Base-by-base conservation (phyloP, 2,329 filamentous ascomycete species). In the Apiospora pterosperma region DNA sequence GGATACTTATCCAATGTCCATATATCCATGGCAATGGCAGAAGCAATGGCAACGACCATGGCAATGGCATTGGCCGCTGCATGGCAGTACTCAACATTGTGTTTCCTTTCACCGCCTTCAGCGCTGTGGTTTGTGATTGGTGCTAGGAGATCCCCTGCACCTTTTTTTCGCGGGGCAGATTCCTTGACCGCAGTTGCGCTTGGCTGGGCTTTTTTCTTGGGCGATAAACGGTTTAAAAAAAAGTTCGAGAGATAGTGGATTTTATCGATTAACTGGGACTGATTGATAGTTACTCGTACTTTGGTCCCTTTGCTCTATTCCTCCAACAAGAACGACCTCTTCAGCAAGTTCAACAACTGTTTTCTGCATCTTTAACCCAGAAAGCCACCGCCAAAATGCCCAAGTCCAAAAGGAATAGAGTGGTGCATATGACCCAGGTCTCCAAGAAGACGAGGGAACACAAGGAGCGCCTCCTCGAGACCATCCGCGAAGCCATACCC, bases 381-480 rank as follows among this genome's bases (percentile, higher is more conserved):
- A 41, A 60, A 60, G n/a, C 25, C 6, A 62, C 60, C 60, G 31
- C 60, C 60, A 70, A 23, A 36, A 99, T 99, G 96, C 96, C 96
- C 77, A 94, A 96, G 84, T 98, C 96, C 69, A 98, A 96, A 86
- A 92, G 96, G 80, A 86, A 91, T 73, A 95, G 90, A 81, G 85
- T 96, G 79, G 88, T 97, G 72, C 91, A 97, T 84, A 88, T 97
- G 76, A 93, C 94, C 71, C 90, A 96, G 84, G 94, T 96, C 74
- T 83, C 88, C 79, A 97, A 97, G 84, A 98, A 97, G 85, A 90
- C 88, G 68, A 90, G 92, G 80, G 96, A 97, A 83, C 91, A 97
- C 79, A 94, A 94, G 79, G 88, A 94, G 75, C 90, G 90, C 75
- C 90, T 98, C 68, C 97, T 95, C 82, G 84, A 90, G 79, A 93